Evolutionary conservation across 805 yeast genomes (phyloP), one percentile per base, ranked within the genome.

Genomic region (Schizosaccharomyces pombe): DNA sequence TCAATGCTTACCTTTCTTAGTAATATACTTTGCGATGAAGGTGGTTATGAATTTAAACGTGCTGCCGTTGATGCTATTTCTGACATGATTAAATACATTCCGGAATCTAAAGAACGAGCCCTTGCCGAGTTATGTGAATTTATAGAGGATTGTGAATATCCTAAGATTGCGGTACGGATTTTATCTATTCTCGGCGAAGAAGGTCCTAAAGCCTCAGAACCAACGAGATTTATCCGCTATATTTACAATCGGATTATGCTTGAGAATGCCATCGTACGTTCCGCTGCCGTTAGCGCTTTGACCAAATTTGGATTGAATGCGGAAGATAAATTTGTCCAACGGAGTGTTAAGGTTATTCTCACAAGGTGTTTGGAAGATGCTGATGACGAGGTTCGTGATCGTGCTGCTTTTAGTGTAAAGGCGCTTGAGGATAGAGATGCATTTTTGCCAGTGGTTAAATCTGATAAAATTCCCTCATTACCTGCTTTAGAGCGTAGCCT

Each of bases 141-240:
- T 64, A 91, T 91, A 62, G 98, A 91, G 69, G 98, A 91, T 72
- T 91, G 97, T 70, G 98, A 91, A 70, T 89, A 75, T 70, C 83
- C 95, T 31, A 95, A 86, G 68, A 77, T 91, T 58, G 78, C 93
- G 29, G 94, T 87, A n/a, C 78, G 97, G 64, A 80, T 91, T 56
- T 74, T 91, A 67, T 95, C 87, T 68, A 68, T 89, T 58, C 75
- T 91, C 59, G 98, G 98, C 65, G 83, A 80, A 60, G 94, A 87
- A 67, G 98, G 98, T 57, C 96, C 98, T 62, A 70, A 73, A 56
- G 80, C 95, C 4, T 61, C 80, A 5, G 82, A 81, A 59, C 95
- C 97, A 56, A 82, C 95, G 1, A 74, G 83, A 62, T 89, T 85
- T 68, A 87, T 91, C 58, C 81, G 98, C 71, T 94, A 87, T 68